These are phyloP conservation scores for Skeletonema marinoi DNA, from an alignment of 108 stramenopile genomes.

Conservation along the genomic window DNA sequence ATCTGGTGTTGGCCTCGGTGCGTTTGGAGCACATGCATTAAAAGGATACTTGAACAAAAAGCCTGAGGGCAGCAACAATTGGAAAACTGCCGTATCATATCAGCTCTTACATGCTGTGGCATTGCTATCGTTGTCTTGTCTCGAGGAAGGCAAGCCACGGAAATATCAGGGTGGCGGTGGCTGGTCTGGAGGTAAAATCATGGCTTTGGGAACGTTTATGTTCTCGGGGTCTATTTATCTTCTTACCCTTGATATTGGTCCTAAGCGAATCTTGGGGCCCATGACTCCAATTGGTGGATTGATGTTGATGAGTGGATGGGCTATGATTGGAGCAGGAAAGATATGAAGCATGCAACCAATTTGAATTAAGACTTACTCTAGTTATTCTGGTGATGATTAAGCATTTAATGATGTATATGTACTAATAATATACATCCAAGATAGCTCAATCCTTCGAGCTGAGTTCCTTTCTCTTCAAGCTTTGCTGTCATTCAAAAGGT, in stretches of 20 bases:
- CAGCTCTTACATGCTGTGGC: constrained; percentile 85
- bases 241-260: constrained; percentile 72
- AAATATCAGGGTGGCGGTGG: constrained; percentile 15
- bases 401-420: not conserved
- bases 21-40: constrained; percentile 80
- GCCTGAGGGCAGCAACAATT: constrained; percentile 53
- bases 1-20: constrained; percentile 69
- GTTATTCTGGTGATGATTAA: not conserved
- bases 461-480: not conserved
- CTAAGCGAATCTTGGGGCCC: constrained; percentile 74
- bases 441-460: not conserved
- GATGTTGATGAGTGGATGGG: constrained; percentile 85
- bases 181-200: constrained; percentile 61
- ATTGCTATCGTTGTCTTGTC: constrained; percentile 63
- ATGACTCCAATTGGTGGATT: constrained; percentile 90
- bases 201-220: constrained; percentile 72
- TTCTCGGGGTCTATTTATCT: constrained; percentile 86
- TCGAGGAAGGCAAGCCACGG: constrained; percentile 11
- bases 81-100: constrained; percentile 82
- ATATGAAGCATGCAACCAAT: not conserved
- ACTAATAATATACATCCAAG: not conserved
- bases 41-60: constrained; percentile 62
- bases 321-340: constrained; percentile 49
- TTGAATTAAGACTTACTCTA: not conserved
- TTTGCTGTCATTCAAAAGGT: not conserved